Percentiles rank a stretch among this genome's conserved stretches.
These are phyloP conservation scores for Termitomyces eurrhizus DNA, from an alignment of 768 basidiomycete genomes.

Conservation along the genomic window DNA sequence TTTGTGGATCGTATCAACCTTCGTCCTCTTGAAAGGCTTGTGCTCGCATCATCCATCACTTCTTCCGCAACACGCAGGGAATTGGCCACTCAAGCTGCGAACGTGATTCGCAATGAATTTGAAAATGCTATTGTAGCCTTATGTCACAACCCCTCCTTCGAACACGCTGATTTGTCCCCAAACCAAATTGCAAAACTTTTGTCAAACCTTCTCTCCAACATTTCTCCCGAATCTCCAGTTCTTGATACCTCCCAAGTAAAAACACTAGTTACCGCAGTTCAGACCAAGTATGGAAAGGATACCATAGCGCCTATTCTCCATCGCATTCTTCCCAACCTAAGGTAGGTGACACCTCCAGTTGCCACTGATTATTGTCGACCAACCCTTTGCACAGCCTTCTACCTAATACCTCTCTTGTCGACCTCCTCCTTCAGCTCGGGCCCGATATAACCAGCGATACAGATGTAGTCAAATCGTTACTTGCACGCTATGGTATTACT, in stretches of 20 bases:
- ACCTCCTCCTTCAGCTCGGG: slow-evolving; percentile 73
- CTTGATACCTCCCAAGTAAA: slow-evolving; percentile 73
- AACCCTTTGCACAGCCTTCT: slow-evolving; percentile 45
- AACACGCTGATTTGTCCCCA: slow-evolving; percentile 73
- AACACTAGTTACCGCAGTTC: slow-evolving; percentile 68
- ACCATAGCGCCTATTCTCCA: slow-evolving; percentile 70
- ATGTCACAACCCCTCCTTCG: slow-evolving; percentile 78
- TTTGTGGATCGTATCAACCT: slow-evolving; percentile 82
- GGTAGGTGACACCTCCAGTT: slow-evolving; percentile 36
- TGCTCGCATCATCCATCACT: slow-evolving; percentile 72
- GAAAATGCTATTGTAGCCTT: slow-evolving; percentile 74
- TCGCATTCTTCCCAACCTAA: slow-evolving; percentile 69
- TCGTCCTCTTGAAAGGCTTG: slow-evolving; percentile 72
- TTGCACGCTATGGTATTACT: slow-evolving; percentile 73
- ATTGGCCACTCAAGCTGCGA: slow-evolving; percentile 59
- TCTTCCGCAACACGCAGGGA: slow-evolving; percentile 54
- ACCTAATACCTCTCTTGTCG: slow-evolving; percentile 64
- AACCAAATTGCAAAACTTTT: slow-evolving; percentile 76
- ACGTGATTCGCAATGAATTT: slow-evolving; percentile 72
- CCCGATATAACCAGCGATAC: slow-evolving; percentile 74
- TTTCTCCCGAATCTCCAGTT: slow-evolving; percentile 63
- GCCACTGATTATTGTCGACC: background rate
- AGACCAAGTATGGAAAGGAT: slow-evolving; percentile 79
- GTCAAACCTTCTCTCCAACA: slow-evolving; percentile 73
- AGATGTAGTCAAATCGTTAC: slow-evolving; percentile 64